Conservation (phyloP, 495 filamentous ascomycete genomes). For the Clohesyomyces aquaticus region DNA sequence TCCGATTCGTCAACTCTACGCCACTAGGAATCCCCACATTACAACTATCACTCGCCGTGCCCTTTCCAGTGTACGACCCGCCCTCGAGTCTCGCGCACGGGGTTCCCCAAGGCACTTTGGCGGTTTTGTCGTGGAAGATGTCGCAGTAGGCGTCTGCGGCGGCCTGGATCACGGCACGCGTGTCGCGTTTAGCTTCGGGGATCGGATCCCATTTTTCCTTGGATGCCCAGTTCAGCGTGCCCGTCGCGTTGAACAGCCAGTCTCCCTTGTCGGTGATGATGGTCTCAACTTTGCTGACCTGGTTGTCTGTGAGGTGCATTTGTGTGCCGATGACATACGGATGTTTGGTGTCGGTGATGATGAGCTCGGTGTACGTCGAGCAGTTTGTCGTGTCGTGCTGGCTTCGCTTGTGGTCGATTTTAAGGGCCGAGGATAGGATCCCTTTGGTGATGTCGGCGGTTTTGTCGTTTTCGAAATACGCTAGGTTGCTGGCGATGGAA, state of each 20-base stretch:
- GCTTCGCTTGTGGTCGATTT: conserved; percentile 54
- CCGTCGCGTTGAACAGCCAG: conserved; percentile 35
- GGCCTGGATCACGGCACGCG: conserved; percentile 28
- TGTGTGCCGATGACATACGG: conserved; percentile 56
- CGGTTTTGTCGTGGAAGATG: conserved; percentile 31
- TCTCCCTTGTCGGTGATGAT: conserved; percentile 33
- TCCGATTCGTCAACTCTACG: conserved; percentile 48
- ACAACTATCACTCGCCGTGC: background rate
- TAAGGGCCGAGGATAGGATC: conserved; percentile 49
- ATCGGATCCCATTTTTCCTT: conserved; percentile 29
- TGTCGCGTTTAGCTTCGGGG: conserved; percentile 17
- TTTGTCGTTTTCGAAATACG: conserved; percentile 53
- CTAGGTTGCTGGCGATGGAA: conserved; percentile 31
- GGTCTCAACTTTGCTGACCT: conserved; percentile 18
- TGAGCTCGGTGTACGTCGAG: conserved; percentile 58
- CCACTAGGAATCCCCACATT: conserved; percentile 35
- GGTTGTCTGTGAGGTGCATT: conserved; percentile 43
- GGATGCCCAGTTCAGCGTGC: conserved; percentile 26
- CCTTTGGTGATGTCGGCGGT: conserved; percentile 45
- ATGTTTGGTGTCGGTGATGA: conserved; percentile 50
- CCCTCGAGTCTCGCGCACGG: conserved; percentile 54
- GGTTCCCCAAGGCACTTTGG: conserved; percentile 27
- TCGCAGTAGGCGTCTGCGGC: conserved; percentile 36
- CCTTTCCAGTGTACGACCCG: conserved; percentile 44
- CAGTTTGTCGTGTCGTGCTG: conserved; percentile 55